phyloP scores from a whole-genome alignment of 78 protist species.

The Monosiga brevicollis region DNA sequence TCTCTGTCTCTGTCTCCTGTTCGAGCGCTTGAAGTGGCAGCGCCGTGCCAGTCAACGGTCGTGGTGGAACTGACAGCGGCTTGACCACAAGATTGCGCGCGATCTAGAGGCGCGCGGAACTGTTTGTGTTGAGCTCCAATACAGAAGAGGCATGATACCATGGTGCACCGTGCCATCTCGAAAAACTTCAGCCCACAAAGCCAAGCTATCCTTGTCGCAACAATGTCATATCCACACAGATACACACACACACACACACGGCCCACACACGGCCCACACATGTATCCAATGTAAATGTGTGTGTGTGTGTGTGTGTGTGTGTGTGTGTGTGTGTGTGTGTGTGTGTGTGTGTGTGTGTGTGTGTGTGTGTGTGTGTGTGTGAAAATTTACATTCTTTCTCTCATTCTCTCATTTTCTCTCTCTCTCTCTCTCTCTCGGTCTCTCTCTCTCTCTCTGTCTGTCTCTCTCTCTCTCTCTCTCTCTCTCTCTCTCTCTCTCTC shows the following conservation, averaged over 20 bases:
- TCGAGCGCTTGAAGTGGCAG: not conserved
- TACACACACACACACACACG: slow-evolving; percentile 20
- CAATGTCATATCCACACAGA: not conserved
- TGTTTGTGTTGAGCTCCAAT: not conserved
- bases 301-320: not conserved
- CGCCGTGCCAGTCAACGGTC: not conserved
- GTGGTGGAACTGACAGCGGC: not conserved
- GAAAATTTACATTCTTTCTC: not conserved
- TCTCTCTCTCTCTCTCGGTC: not conserved
- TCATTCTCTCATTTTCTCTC: not conserved
- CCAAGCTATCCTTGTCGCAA: not conserved
- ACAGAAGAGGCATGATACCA: not conserved
- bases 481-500: too few relatives aligned
- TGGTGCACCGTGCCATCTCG: not conserved
- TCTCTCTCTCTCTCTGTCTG: not conserved
- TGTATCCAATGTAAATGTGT: slow-evolving; percentile 45
- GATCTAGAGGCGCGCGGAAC: not conserved
- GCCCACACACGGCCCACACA: slow-evolving; percentile 18
- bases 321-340: slow-evolving; percentile 21
- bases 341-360: slow-evolving; percentile 25
- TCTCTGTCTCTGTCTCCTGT: not conserved
- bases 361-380: not conserved
- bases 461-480: too few relatives aligned
- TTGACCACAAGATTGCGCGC: not conserved
- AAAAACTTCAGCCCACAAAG: too few relatives aligned